A percentile compares a stretch with the other conserved stretches of the same genome.
These are phyloP conservation scores for Trypanosoma caninum DNA, from an alignment of 208 protist genomes.

Conservation along the genomic window DNA sequence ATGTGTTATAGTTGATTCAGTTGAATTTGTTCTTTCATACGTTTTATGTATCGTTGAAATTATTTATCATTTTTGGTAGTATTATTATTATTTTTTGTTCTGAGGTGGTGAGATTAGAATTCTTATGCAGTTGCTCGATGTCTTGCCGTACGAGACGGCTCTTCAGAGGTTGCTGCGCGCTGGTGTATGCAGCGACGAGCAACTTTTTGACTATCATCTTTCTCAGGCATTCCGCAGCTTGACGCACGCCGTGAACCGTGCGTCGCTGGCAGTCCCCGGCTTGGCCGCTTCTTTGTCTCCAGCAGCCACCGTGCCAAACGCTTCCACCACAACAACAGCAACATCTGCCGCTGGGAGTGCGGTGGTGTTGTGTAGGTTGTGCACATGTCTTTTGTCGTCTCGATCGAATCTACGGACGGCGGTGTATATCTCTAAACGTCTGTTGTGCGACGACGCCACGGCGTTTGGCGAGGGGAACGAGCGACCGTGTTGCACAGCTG, in stretches of 20 bases:
- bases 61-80: too few species aligned
- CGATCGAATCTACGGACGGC: conserved; percentile 22
- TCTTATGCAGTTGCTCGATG: conserved; percentile 27
- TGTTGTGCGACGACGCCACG: conserved; percentile 59
- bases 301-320: background rate
- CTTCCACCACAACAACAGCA: background rate
- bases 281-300: too few species aligned
- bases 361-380: conserved; percentile 47
- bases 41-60: too few species aligned
- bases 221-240: conserved; percentile 67
- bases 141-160: conserved; percentile 50
- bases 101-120: background rate
- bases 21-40: background rate
- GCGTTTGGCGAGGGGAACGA: conserved; percentile 80
- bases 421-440: conserved; percentile 51
- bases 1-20: conserved; percentile 9
- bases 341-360: conserved; percentile 26
- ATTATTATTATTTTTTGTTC: too few species aligned
- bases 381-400: conserved; percentile 22
- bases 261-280: conserved; percentile 6
- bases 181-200: conserved; percentile 48
- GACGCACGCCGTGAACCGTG: conserved; percentile 36
- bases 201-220: conserved; percentile 64
- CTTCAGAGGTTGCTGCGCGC: conserved; percentile 57
- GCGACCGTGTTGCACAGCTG: conserved; percentile 56